These are phyloP conservation scores for Aspergillus puulaauensis DNA, from an alignment of 2,329 filamentous ascomycete genomes.

Conservation along the genomic window DNA sequence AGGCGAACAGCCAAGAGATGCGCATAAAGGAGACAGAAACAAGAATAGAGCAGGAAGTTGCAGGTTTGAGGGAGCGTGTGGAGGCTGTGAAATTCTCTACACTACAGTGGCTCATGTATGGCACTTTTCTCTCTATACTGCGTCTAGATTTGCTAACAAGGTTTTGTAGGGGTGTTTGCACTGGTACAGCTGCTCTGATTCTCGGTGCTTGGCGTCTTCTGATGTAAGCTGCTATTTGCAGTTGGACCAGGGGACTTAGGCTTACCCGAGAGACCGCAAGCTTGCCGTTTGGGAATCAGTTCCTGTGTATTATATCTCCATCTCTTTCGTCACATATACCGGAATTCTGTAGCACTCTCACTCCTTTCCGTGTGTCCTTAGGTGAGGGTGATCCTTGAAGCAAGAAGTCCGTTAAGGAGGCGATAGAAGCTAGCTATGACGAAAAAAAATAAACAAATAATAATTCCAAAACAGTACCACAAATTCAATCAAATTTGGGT, in stretches of 20 bases:
- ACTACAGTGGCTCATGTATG: slow-evolving; percentile 95
- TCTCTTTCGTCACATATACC: background rate
- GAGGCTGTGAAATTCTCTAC: slow-evolving; percentile 98
- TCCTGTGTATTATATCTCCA: background rate
- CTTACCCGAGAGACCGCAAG: background rate
- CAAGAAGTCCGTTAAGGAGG: background rate
- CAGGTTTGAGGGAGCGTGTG: slow-evolving; percentile 82
- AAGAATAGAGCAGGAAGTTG: slow-evolving; percentile 96
- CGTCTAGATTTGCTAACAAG: slow-evolving; percentile 25
- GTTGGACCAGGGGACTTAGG: background rate
- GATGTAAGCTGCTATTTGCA: slow-evolving; percentile 47
- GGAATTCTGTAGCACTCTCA: background rate
- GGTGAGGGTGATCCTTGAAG: background rate
- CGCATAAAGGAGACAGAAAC: slow-evolving; percentile 99
- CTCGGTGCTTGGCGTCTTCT: slow-evolving; percentile 66
- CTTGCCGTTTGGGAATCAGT: background rate
- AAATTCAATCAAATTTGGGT: background rate
- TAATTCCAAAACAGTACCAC: background rate
- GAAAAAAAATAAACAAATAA: background rate
- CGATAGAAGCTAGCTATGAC: background rate
- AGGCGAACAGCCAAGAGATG: slow-evolving; percentile 93
- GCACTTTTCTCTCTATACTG: slow-evolving; percentile 28
- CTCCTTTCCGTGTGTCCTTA: background rate
- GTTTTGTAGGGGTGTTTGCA: slow-evolving; percentile 59
- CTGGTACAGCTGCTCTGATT: slow-evolving; percentile 65